A percentile compares a stretch with the other conserved stretches of the same genome.
These are phyloP conservation scores for Kurtzmaniella fragi DNA, from an alignment of 805 yeast species.

Conservation along the genomic window DNA sequence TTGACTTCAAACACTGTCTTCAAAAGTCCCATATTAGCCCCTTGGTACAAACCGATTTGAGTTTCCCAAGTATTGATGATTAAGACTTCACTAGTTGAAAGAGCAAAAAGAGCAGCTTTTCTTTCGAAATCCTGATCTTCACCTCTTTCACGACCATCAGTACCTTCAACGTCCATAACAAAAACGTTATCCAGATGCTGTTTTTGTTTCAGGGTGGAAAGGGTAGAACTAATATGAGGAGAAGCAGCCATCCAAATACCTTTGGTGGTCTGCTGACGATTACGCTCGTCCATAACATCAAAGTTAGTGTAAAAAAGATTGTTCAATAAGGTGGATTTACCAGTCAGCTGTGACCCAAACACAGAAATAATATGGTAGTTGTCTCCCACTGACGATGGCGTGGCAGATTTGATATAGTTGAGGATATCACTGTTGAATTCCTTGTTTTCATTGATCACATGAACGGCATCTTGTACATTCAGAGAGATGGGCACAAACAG, in stretches of 20 bases:
- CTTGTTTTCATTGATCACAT: constrained; percentile 60
- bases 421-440: constrained; percentile 38
- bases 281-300: constrained; percentile 87
- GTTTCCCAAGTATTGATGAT: constrained; percentile 96
- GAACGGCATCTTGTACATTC: constrained; percentile 41
- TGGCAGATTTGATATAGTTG: constrained; percentile 29
- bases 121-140: constrained; percentile 98
- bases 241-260: constrained; percentile 43
- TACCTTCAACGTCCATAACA: constrained; percentile 97
- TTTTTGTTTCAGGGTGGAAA: constrained; percentile 4
- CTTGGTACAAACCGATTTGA: constrained; percentile 95
- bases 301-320: constrained; percentile 79
- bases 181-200: constrained; percentile 42
- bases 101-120: constrained; percentile 91
- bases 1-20: constrained; percentile 97
- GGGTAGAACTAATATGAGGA: constrained; percentile 24
- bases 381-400: constrained; percentile 43
- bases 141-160: constrained; percentile 96
- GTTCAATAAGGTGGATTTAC: constrained; percentile 89
- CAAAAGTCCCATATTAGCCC: constrained; percentile 92
- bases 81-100: constrained; percentile 84
- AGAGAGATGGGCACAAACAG: constrained; percentile 38
- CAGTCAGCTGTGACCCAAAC: constrained; percentile 96
- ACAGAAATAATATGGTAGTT: constrained; percentile 90
- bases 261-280: constrained; percentile 76